Evolutionary conservation across 768 basidiomycete species (phyloP).

Genomic region (Hygrocybe punicea): DNA sequence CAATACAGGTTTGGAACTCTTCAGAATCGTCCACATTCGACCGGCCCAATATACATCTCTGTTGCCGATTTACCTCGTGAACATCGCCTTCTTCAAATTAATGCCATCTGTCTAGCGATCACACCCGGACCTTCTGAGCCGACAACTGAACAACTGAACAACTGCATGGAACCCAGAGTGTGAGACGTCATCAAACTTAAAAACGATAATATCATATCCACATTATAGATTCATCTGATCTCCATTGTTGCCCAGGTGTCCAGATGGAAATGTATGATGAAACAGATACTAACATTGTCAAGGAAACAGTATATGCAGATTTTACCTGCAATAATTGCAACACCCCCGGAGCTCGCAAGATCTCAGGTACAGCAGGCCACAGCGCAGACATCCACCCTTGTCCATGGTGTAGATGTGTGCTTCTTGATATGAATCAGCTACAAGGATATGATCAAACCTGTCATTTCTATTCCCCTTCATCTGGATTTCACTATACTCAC

Average conservation of each 20-base stretch:
- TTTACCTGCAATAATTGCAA: slow-evolving; percentile 25
- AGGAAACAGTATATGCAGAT: slow-evolving; percentile 21
- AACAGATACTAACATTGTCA: not conserved
- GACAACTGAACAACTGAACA: slow-evolving; percentile 25
- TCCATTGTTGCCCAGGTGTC: slow-evolving; percentile 16
- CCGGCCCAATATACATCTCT: not conserved
- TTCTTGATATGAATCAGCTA: slow-evolving; percentile 21
- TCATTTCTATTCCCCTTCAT: not conserved
- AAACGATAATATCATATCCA: slow-evolving; percentile 16
- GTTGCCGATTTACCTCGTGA: not conserved
- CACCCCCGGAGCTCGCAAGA: slow-evolving; percentile 24
- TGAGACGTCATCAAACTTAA: slow-evolving; percentile 20
- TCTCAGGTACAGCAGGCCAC: slow-evolving; percentile 26
- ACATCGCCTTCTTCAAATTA: not conserved
- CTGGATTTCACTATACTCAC: not conserved
- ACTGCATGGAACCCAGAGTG: slow-evolving; percentile 18
- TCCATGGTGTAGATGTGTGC: slow-evolving; percentile 18
- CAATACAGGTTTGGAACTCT: slow-evolving; percentile 23
- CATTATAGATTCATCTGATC: not conserved
- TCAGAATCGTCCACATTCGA: slow-evolving; percentile 14
- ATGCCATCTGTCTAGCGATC: slow-evolving; percentile 19
- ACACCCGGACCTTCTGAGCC: slow-evolving; percentile 30
- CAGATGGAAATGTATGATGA: slow-evolving; percentile 24
- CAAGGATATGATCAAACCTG: slow-evolving; percentile 8
- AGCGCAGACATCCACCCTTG: slow-evolving; percentile 26